Conservation (phyloP, 164 flowering plant species). For the Macadamia integrifolia region DNA sequence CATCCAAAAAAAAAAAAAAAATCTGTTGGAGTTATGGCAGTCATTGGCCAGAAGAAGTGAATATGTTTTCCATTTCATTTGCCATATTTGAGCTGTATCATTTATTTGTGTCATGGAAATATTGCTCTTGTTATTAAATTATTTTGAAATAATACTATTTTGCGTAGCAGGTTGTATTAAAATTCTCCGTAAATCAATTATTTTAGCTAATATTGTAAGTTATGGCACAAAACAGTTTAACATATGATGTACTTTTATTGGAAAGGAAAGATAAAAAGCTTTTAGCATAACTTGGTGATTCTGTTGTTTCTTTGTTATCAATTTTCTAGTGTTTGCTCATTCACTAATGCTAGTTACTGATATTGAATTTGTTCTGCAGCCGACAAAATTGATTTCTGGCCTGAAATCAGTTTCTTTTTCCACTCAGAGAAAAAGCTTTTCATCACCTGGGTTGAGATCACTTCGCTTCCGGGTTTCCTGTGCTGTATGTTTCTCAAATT, state of each 20-base stretch:
- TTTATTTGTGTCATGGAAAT: not conserved
- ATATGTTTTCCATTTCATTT: not conserved
- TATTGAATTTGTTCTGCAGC: constrained; percentile 26
- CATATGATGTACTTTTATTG: too few relatives aligned
- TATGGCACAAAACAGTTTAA: too few relatives aligned
- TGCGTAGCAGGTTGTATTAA: too few relatives aligned
- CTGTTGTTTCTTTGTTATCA: not conserved
- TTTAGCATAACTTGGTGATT: too few relatives aligned
- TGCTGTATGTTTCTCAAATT: constrained; percentile 38
- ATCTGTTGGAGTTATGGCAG: too few relatives aligned
- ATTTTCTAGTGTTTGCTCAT: not conserved
- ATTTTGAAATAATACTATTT: too few relatives aligned
- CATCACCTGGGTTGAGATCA: constrained; percentile 28
- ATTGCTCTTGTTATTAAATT: not conserved
- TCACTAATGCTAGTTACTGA: not conserved
- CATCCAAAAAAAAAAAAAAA: too few relatives aligned
- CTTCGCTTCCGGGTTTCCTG: constrained; percentile 44
- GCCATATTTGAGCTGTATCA: not conserved
- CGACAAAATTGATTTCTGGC: constrained; percentile 22
- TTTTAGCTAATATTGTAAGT: too few relatives aligned
- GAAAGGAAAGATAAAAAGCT: too few relatives aligned
- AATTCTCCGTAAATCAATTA: too few relatives aligned
- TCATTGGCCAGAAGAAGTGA: too few relatives aligned
- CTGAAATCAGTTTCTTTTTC: constrained; percentile 36
- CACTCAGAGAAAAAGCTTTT: constrained; percentile 30